Base-by-base conservation (phyloP, 768 basidiomycete species). In the Russula compacta region DNA sequence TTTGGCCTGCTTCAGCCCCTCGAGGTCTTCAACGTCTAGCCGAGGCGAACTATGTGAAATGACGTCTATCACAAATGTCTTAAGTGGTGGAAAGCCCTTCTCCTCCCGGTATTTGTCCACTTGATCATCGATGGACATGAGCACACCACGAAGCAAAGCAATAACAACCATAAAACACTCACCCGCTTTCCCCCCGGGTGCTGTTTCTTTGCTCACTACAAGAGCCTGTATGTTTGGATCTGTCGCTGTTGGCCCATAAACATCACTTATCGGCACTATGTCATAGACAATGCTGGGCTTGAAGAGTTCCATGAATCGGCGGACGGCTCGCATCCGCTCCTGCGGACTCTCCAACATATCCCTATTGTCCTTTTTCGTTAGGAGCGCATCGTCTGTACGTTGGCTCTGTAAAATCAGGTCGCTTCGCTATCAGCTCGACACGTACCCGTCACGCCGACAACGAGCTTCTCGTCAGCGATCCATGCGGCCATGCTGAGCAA, bases 401-500 rank as follows among this genome's bases (percentile, higher is more conserved):
- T 17, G 9, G 5, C 11, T 51, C 8, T 4, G 24, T 53, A 47
- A 47, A 15, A 24, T 11, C 29, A 44, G 33, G 35, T 43, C 21
- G 17, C 38, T n/a, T 55, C 48, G 50, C 17, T 3, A 51, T 24
- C n/a, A 67, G 19, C 32, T 29, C 3, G 7, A 38, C 35, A 35
- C 79, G 68, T 59, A 88, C 91, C 87, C 56, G 92, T 90, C 42
- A 98, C 76, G 5, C 97, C 97, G 65, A 98, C 84, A 63, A 98
- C 91, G 68, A 98, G 74, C 72, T 93, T 94, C 64, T 79, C 72
- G 47, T 74, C 70, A 0, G 94, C 79, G 58, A 98, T 84, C 81
- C 87, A 93, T 1, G 90, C 85, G 12, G 83, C 87, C 85, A 97
- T 92, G 69, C 92, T 90, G 11, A 99, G 81, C 33, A 99, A 82